Percentiles rank a stretch among this genome's conserved stretches.
These are phyloP conservation scores for Vigna reflexopilosa DNA, from an alignment of 306 rosid genomes.

Conservation along the genomic window DNA sequence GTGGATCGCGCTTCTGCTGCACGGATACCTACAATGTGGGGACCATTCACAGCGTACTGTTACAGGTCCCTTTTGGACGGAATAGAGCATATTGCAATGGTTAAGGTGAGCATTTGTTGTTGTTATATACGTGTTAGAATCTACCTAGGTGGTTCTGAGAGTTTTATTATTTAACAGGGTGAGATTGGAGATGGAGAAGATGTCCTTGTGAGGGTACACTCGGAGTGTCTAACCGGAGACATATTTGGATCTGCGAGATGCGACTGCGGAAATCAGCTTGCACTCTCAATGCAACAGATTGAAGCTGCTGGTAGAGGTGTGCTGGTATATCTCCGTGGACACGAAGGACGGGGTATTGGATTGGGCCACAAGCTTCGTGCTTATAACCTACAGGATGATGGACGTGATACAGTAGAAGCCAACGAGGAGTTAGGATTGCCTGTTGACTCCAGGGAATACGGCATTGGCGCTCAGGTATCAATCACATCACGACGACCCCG, in stretches of 20 bases:
- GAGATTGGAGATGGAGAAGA: conserved; percentile 90
- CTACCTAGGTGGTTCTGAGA: not conserved
- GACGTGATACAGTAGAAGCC: conserved; percentile 93
- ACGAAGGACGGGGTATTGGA: conserved; percentile 98
- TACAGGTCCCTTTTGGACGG: conserved; percentile 84
- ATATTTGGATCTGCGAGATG: conserved; percentile 97
- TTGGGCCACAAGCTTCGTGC: conserved; percentile 97
- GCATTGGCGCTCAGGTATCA: conserved; percentile 95
- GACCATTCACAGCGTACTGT: conserved; percentile 85
- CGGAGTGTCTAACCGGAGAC: conserved; percentile 98
- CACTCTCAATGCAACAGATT: conserved; percentile 91
- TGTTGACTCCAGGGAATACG: conserved; percentile 93
- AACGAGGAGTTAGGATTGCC: conserved; percentile 96
- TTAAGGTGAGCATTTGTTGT: conserved; percentile 67
- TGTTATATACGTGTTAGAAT: conserved; percentile 10
- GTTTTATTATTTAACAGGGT: conserved; percentile 61
- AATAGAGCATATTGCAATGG: conserved; percentile 98
- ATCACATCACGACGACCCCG: not conserved
- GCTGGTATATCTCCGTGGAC: conserved; percentile 89
- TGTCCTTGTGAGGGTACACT: conserved; percentile 93
- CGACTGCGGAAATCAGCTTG: conserved; percentile 92
- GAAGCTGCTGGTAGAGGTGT: conserved; percentile 98
- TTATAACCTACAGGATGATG: conserved; percentile 85
- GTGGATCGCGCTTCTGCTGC: conserved; percentile 72
- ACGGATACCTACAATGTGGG: conserved; percentile 96